Percentiles rank a stretch among this genome's conserved stretches.
These are phyloP conservation scores for Coleophoma crateriformis DNA, from an alignment of 2,329 filamentous ascomycete genomes.

Conservation along the genomic window DNA sequence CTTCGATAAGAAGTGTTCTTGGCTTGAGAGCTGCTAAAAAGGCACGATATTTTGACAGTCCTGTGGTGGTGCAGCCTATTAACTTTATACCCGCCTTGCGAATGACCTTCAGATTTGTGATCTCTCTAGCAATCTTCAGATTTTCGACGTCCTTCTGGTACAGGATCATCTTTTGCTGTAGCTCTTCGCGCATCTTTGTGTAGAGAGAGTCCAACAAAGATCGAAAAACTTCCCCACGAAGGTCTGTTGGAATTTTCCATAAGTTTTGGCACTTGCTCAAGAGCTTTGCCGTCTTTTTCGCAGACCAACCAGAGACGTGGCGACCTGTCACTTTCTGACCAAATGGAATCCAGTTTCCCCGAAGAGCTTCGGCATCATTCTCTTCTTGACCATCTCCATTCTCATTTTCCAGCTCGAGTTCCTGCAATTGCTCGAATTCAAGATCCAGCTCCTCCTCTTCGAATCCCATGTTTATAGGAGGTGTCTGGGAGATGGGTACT, in stretches of 20 bases:
- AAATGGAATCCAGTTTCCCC: slow-evolving; percentile 18
- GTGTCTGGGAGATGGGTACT: slow-evolving; percentile 15
- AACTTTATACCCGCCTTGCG: slow-evolving; percentile 24
- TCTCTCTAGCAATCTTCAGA: slow-evolving; percentile 14
- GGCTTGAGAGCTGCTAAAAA: slow-evolving; percentile 56
- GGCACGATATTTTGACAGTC: slow-evolving; percentile 62
- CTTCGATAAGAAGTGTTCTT: slow-evolving; percentile 60
- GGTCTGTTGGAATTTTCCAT: slow-evolving; percentile 16
- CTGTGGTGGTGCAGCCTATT: slow-evolving; percentile 53
- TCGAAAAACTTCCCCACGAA: slow-evolving; percentile 24
- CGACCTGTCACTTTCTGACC: slow-evolving; percentile 18
- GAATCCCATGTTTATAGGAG: slow-evolving; percentile 16
- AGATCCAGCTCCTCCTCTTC: slow-evolving; percentile 22
- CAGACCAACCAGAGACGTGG: slow-evolving; percentile 2
- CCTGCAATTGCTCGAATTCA: slow-evolving; percentile 20
- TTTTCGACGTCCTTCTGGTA: slow-evolving; percentile 9
- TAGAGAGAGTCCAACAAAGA: slow-evolving; percentile 21
- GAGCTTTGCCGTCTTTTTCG: slow-evolving; percentile 13
- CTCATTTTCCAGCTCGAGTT: slow-evolving; percentile 15
- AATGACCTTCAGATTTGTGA: slow-evolving; percentile 3
- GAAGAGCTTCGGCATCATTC: slow-evolving; percentile 14
- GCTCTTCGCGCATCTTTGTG: slow-evolving; percentile 5
- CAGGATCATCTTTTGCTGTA: neutral
- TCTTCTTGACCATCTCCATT: slow-evolving; percentile 7
- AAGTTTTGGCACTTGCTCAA: slow-evolving; percentile 13